Evolutionary conservation across 805 yeast genomes (phyloP), one percentile per base, ranked within the genome.

Genomic region (Teunomyces cretensis): DNA sequence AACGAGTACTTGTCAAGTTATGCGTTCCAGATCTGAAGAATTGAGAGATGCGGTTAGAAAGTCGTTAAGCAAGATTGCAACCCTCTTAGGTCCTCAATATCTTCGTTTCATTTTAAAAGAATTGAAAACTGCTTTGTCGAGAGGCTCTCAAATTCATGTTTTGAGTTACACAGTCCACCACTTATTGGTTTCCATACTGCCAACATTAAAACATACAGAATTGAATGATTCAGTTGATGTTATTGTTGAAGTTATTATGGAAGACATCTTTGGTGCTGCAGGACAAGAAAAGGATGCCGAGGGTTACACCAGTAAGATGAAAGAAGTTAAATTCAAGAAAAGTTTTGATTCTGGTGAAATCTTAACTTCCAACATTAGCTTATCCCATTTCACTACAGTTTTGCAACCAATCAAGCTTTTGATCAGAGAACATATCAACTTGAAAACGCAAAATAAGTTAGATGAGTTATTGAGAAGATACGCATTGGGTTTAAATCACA

Each of bases 231-330:
- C 81, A 9, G 79, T 84, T 3, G 68, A 68, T 2, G 54, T 84
- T 44, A 67, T 91, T 9, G 83, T 84, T 53, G 82, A 80, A 16
- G 72, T 89, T 12, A 74, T 91, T 16, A 92, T 92, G 96, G 96
- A 90, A 58, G 97, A 92, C 58, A 78, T 83, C 3, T 91, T 94
- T 64, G 99, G 99, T 17, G 78, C 84, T 8, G 87, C 96, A 3
- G 96, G 96, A 30, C 86, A 85, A 58, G 98, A 94, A 58, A 92
- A 94, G 61, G 98, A 94, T 52, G 91, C 94, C 4, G 97, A 90
- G 49, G 96, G 90, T 14, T 92, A 94, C 58, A 79, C 79, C 42
- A 83, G 88, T 26, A 82, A 84, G 49, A 87, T 90, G 82, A 87
- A 86, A 55, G 99, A 92, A 70, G 92, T 94, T 30, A 91, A 89